These are phyloP conservation scores for Wickerhamomyces tratensis DNA, from an alignment of 805 yeast species.

Conservation along the genomic window DNA sequence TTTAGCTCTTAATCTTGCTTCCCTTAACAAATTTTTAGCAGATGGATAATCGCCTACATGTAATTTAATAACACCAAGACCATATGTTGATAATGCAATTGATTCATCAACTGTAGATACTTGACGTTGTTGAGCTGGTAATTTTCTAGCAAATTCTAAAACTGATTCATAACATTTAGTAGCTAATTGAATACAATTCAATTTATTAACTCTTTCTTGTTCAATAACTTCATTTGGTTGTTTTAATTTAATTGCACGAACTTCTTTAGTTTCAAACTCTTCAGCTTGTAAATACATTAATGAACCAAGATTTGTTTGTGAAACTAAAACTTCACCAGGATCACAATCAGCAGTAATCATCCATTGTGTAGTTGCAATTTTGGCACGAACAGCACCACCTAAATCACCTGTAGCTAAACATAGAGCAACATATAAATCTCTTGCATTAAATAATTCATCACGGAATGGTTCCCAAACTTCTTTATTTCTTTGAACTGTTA, in stretches of 20 bases:
- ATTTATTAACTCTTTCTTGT: conserved; percentile 13
- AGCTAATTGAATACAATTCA: conserved; percentile 23
- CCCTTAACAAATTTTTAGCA: conserved; percentile 55
- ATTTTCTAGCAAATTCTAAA: conserved; percentile 29
- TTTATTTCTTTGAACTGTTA: conserved; percentile 27
- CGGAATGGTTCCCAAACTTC: conserved; percentile 65
- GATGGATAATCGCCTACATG: conserved; percentile 44
- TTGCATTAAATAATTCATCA: conserved; percentile 68
- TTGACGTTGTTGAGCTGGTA: conserved; percentile 24
- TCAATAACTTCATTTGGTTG: conserved; percentile 14
- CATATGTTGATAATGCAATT: conserved; percentile 74
- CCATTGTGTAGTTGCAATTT: conserved; percentile 55
- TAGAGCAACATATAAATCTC: conserved; percentile 67
- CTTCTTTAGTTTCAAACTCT: conserved; percentile 42
- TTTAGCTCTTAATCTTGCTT: conserved; percentile 61
- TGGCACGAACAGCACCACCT: conserved; percentile 48
- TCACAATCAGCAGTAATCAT: conserved; percentile 67
- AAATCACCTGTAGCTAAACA: conserved; percentile 64
- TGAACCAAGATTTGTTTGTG: conserved; percentile 65
- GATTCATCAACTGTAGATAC: conserved; percentile 46
- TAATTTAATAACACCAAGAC: conserved; percentile 72
- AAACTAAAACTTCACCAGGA: conserved; percentile 51
- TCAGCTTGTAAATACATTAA: conserved; percentile 60
- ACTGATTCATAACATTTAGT: conserved; percentile 33
- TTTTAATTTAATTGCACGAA: conserved; percentile 19